Percentiles rank a stretch among this genome's conserved stretches.
phyloP scores from a whole-genome alignment of 2,329 filamentous ascomycete genomes.

The Stemphylium beticola region DNA sequence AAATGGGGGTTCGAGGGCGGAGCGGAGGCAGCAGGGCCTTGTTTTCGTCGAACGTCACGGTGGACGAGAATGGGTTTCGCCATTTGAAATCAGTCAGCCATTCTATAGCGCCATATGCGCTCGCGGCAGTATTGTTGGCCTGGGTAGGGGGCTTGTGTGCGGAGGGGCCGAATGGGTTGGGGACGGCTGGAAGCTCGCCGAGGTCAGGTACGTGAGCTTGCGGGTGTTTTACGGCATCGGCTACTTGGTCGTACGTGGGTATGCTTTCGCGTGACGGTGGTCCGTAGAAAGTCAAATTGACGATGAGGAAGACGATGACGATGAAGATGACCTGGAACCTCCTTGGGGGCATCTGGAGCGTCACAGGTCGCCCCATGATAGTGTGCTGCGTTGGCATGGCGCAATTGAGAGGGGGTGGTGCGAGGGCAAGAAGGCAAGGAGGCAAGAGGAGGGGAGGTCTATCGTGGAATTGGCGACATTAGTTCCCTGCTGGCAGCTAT shows the following conservation, averaged over 20 bases:
- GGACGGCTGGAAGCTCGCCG: slow-evolving; percentile 41
- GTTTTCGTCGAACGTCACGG: slow-evolving; percentile 79
- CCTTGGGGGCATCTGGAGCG: slow-evolving; percentile 51
- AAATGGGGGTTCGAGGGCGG: slow-evolving; percentile 72
- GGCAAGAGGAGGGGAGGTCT: slow-evolving; percentile 7
- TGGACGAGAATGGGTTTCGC: slow-evolving; percentile 86
- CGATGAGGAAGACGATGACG: slow-evolving; percentile 38
- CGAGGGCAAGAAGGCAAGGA: not conserved
- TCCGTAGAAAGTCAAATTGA: slow-evolving; percentile 48
- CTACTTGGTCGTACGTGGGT: slow-evolving; percentile 44
- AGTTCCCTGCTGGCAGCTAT: slow-evolving; percentile 1
- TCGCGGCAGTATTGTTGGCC: slow-evolving; percentile 72
- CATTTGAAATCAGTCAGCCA: slow-evolving; percentile 93
- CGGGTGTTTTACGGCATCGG: slow-evolving; percentile 50
- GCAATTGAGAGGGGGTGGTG: not conserved
- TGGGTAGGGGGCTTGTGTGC: slow-evolving; percentile 77
- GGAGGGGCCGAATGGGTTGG: slow-evolving; percentile 72
- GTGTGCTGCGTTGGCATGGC: slow-evolving; percentile 46
- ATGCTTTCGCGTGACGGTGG: slow-evolving; percentile 44
- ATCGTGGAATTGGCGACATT: slow-evolving; percentile 18
- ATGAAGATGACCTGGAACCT: slow-evolving; percentile 55
- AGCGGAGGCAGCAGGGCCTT: slow-evolving; percentile 83
- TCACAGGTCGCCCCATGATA: slow-evolving; percentile 40
- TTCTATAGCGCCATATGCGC: slow-evolving; percentile 66
- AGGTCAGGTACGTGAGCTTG: slow-evolving; percentile 39